Evolutionary conservation across 371 early-diverging fungal species (phyloP), one percentile per base, ranked within the genome.

Genomic region (Mortierella sp.): DNA sequence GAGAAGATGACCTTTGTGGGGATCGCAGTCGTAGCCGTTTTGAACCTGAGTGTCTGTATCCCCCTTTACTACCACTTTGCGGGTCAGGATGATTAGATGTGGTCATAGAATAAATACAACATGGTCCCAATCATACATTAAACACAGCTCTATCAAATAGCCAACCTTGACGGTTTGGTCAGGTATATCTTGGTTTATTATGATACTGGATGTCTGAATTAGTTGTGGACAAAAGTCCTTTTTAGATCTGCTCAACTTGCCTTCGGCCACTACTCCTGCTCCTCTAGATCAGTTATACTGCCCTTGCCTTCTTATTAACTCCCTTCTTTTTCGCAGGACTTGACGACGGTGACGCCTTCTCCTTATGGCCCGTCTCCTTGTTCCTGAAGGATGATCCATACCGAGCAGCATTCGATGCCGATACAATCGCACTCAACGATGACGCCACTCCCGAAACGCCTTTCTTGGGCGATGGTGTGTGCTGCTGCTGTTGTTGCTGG

Each of bases 1-100:
- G 80, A 80, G 56, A 71, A 64, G 50, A 54, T 54, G 43, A 68
- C 52, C 19, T 67, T 80, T 46, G 48, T 51, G 7, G 51, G 46
- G 9, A 80, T 80, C 11, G 60, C 34, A 3, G 23, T 61, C 2
- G 56, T 48, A 4, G 68, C 60, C 4, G 8, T 76, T 14, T 32
- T 76, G 26, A 68, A 80, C 52, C 3, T 80, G 48, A 30, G 52
- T 8, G 59, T 80, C 26, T 68, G 64, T 17, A 48, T 80, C 11
- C 72, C 80, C 0, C 55, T 80, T 8, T 80, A 80, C 50, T 68
- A 28, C 46, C 65, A 78, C 48, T 80, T 31, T 34, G 65, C 72
- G 15, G 60, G 52, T 19, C 61, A 65, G 19, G 39, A 39, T n/a
- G 28, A 30, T 6, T 48, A 57, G 43, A 3, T 8, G 6, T 39